Evolutionary conservation across 257 asterid genomes (phyloP).

Genomic region (Solanum tarijense): DNA sequence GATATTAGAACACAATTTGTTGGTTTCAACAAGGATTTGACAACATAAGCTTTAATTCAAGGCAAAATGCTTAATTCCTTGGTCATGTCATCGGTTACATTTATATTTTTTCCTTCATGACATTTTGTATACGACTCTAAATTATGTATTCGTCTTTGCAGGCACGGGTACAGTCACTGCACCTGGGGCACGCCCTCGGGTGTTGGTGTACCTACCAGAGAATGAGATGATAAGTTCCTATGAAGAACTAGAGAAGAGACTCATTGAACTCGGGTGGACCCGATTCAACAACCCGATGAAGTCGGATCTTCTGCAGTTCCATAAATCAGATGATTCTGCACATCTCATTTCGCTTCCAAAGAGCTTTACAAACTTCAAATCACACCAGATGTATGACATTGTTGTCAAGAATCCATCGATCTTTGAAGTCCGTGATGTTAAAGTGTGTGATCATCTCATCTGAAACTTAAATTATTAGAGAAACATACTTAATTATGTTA

Average conservation of each 20-base stretch:
- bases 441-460: neutral
- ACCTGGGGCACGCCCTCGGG: conserved; percentile 26
- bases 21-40: neutral
- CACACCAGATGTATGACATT: conserved; percentile 25
- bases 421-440: conserved; percentile 24
- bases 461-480: neutral
- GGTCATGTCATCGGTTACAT: neutral
- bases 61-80: neutral
- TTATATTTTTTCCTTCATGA: neutral
- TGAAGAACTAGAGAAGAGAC: conserved; percentile 14
- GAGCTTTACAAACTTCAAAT: conserved; percentile 12
- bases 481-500: neutral
- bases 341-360: conserved; percentile 27
- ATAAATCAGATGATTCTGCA: conserved; percentile 17
- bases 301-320: conserved; percentile 20
- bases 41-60: neutral
- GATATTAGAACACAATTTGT: neutral
- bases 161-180: conserved; percentile 21
- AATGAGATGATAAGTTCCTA: conserved; percentile 19
- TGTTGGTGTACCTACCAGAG: conserved; percentile 18
- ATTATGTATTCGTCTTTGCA: neutral
- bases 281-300: conserved; percentile 10
- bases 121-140: neutral
- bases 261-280: conserved; percentile 21
- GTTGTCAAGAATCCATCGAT: conserved; percentile 31